Evolutionary conservation across 441 rosid species (phyloP), one percentile per base, ranked within the genome.

Genomic region (Eutrema salsugineum): DNA sequence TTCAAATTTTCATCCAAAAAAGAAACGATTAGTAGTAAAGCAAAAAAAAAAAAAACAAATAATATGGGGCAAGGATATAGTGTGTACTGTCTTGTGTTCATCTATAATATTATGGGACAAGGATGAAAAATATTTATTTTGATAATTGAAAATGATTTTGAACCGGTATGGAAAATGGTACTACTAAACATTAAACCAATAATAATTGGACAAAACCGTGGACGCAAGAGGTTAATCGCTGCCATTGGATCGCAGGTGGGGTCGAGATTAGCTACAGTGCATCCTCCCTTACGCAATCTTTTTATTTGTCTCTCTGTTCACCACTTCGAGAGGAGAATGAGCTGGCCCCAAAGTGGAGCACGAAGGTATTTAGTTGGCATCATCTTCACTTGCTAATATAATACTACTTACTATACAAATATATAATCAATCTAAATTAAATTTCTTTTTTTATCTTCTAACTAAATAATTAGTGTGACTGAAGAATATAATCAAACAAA

Each of bases 281-380:
- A 68, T 53, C 74, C 12, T 38, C 61, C 38, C 71, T 4, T 47
- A 61, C 78, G 50, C 69, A 75, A 69, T 70, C 60, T 55, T 48
- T 63, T 48, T 63, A 40, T 22, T 9, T 66, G 17, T 69, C 66
- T 63, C 66, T 75, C 70, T 61, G 61, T 76, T 69, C 79, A 66
- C 55, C 64, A 15, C 72, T 75, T 51, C 51, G 28, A 30, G 70
- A 71, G 53, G 62, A 57, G 62, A n/a, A 38, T 39, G 86, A 83
- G 96, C 84, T 90, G 93, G 83, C 80, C 38, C 42, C 77, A 61
- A 72, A 61, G 74, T 83, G 79, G 77, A 80, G 75, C 85, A 81
- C 91, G 82, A 75, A 84, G 14, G 65, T 46, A 0, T 55, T 64
- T 72, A 46, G 77, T 72, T 72, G 77, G 65, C 77, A 44, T 72